Conservation (phyloP, 768 basidiomycete species). For the Collybia nuda region DNA sequence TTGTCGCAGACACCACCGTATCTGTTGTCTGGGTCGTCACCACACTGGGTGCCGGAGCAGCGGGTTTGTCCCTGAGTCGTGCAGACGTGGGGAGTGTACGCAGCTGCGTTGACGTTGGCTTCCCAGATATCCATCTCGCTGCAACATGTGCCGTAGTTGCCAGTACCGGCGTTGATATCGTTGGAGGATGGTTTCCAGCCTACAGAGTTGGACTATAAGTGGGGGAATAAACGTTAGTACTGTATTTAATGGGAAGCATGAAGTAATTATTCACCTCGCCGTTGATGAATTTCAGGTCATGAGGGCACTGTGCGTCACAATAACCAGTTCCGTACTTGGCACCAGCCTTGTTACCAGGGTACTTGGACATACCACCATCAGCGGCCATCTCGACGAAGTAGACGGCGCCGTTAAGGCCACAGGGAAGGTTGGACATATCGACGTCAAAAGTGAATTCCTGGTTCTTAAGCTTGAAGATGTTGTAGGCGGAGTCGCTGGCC, state of each 20-base stretch:
- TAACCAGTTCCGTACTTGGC: conserved; percentile 59
- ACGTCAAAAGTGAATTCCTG: conserved; percentile 50
- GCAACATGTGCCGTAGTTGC: conserved; percentile 52
- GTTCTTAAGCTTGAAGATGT: conserved; percentile 38
- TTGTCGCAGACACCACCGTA: conserved; percentile 50
- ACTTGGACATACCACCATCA: conserved; percentile 49
- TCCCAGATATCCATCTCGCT: conserved; percentile 64
- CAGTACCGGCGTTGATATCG: conserved; percentile 46
- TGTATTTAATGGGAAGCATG: background rate
- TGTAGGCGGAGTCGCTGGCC: conserved; percentile 29
- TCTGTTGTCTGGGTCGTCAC: conserved; percentile 26
- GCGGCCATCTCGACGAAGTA: conserved; percentile 61
- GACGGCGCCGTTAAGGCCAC: conserved; percentile 52
- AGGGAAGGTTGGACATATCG: conserved; percentile 41
- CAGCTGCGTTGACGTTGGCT: conserved; percentile 51
- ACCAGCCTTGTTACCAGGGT: conserved; percentile 54
- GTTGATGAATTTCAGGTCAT: conserved; percentile 61
- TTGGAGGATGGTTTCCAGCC: conserved; percentile 37
- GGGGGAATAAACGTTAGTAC: background rate
- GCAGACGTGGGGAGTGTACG: conserved; percentile 55
- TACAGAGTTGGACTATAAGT: conserved; percentile 42
- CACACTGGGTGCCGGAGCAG: conserved; percentile 43
- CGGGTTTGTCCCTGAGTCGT: conserved; percentile 33
- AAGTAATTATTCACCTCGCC: conserved; percentile 37
- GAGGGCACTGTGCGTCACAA: conserved; percentile 64